phyloP scores from a whole-genome alignment of 441 rosid species.

The Brassica hybrid region DNA sequence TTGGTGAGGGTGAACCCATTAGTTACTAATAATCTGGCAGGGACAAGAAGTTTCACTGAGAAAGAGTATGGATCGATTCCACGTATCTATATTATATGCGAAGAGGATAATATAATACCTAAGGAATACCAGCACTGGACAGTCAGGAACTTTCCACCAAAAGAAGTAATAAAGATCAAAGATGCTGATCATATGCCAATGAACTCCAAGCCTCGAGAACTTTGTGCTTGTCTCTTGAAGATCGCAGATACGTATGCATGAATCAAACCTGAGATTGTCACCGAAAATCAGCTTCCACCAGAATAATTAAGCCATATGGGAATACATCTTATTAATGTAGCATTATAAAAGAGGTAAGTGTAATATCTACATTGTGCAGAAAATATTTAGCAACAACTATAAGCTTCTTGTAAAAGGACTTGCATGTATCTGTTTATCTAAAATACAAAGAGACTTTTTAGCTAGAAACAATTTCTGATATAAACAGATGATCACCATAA shows the following conservation, averaged over 20 bases:
- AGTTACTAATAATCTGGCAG: slow-evolving; percentile 34
- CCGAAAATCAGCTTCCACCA: not conserved
- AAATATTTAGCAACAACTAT: no score
- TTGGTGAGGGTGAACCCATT: slow-evolving; percentile 48
- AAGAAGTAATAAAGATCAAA: not conserved
- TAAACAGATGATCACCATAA: no score
- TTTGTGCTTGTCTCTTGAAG: slow-evolving; percentile 27
- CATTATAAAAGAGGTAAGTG: no score
- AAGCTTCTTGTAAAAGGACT: no score
- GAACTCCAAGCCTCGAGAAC: slow-evolving; percentile 38
- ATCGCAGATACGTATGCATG: slow-evolving; percentile 31
- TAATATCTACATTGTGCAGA: no score
- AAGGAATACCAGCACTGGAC: slow-evolving; percentile 45
- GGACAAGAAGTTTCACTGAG: slow-evolving; percentile 26
- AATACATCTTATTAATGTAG: no score
- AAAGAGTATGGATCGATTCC: slow-evolving; percentile 49
- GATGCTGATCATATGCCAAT: slow-evolving; percentile 45
- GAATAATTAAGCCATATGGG: not conserved
- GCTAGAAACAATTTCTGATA: no score
- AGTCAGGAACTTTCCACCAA: slow-evolving; percentile 16
- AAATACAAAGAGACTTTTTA: no score
- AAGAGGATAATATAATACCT: slow-evolving; percentile 32
- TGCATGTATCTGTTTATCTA: no score
- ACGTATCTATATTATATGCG: slow-evolving; percentile 34
- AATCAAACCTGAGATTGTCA: not conserved